A percentile compares a stretch with the other conserved stretches of the same genome.
Conservation (phyloP, 768 basidiomycete species). For the Lactifluus piperatus region DNA sequence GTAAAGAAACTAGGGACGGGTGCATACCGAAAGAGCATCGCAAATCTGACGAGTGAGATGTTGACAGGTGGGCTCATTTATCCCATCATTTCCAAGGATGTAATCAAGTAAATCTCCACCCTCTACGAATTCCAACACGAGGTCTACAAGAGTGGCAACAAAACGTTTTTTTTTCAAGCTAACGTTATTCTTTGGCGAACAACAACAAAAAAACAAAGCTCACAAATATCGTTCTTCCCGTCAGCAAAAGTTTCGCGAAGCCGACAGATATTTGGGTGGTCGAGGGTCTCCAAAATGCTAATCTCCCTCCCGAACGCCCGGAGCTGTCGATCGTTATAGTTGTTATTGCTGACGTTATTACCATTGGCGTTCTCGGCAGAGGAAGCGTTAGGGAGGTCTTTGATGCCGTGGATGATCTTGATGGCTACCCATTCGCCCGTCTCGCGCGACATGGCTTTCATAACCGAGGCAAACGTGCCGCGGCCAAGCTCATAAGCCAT, state of each 20-base stretch:
- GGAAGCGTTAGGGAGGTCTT: slow-evolving; percentile 28
- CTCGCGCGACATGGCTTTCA: slow-evolving; percentile 64
- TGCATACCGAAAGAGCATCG: slow-evolving; percentile 58
- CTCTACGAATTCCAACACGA: slow-evolving; percentile 77
- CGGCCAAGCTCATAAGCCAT: slow-evolving; percentile 67
- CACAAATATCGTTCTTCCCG: slow-evolving; percentile 46
- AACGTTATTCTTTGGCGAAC: too few relatives aligned
- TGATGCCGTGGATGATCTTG: slow-evolving; percentile 67
- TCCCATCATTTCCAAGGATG: slow-evolving; percentile 51
- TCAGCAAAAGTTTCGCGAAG: slow-evolving; percentile 70
- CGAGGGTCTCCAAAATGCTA: slow-evolving; percentile 62
- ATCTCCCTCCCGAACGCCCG: slow-evolving; percentile 61
- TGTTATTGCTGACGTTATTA: neutral
- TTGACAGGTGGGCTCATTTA: slow-evolving; percentile 48
- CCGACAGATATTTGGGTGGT: slow-evolving; percentile 77
- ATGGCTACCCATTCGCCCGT: slow-evolving; percentile 76
- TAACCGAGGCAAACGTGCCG: slow-evolving; percentile 87
- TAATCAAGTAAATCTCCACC: slow-evolving; percentile 86
- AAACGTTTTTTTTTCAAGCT: too few relatives aligned
- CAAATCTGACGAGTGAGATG: slow-evolving; percentile 81
- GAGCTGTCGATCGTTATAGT: slow-evolving; percentile 8
- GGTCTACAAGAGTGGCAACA: too few relatives aligned
- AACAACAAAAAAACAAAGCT: too few relatives aligned
- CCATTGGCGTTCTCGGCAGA: slow-evolving; percentile 1
- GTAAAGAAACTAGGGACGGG: neutral